Evolutionary conservation across 2,329 filamentous ascomycete species (phyloP).

Genomic region (Alternaria solani): DNA sequence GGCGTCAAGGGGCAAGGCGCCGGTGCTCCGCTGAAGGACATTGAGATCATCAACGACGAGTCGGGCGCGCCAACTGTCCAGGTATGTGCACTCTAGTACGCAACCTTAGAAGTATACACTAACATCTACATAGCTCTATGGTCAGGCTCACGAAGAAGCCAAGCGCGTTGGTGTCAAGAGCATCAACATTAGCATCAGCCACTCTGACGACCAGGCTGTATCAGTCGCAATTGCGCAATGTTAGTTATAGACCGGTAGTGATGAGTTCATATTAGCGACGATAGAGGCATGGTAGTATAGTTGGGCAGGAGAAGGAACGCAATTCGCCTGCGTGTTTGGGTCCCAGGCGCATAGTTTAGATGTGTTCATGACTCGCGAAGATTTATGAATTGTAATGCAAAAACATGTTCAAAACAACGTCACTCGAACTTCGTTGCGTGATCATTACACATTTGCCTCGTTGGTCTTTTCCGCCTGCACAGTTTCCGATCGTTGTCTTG

Average conservation of each 20-base stretch:
- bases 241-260: slow-evolving; percentile 50
- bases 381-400: slow-evolving; percentile 17
- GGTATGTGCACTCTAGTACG: slow-evolving; percentile 65
- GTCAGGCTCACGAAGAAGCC: slow-evolving; percentile 83
- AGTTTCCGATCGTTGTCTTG: background rate
- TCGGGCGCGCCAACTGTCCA: slow-evolving; percentile 83
- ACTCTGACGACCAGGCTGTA: slow-evolving; percentile 92
- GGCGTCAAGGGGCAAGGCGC: slow-evolving; percentile 87
- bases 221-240: slow-evolving; percentile 89
- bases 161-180: slow-evolving; percentile 85
- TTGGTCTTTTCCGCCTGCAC: background rate
- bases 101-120: slow-evolving; percentile 12
- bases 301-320: background rate
- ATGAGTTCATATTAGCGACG: background rate
- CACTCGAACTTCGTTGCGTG: background rate
- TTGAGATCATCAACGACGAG: slow-evolving; percentile 85
- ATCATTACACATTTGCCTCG: background rate
- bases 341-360: slow-evolving; percentile 2
- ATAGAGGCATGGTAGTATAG: slow-evolving; percentile 4
- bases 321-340: slow-evolving; percentile 5
- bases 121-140: slow-evolving; percentile 72
- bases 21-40: slow-evolving; percentile 89
- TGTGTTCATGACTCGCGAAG: slow-evolving; percentile 8
- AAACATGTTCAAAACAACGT: slow-evolving; percentile 3
- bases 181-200: slow-evolving; percentile 92